Conservation (phyloP, 2,329 filamentous ascomycete species). For the Colletotrichum sublineola region DNA sequence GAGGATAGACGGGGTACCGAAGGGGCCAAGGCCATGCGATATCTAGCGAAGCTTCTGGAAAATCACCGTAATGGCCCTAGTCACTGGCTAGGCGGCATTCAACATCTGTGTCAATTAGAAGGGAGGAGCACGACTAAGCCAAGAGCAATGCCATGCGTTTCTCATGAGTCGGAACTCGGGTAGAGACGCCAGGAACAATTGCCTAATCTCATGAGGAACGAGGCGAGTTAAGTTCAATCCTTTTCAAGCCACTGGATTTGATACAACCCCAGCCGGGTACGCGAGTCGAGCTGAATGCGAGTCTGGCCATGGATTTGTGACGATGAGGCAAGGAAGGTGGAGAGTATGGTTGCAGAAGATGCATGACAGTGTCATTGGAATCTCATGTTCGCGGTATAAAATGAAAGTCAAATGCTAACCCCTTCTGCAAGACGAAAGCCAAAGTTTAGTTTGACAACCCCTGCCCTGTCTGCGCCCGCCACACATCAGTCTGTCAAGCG, state of each 20-base stretch:
- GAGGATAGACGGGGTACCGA: background rate
- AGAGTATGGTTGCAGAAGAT: slow-evolving; percentile 14
- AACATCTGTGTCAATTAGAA: slow-evolving; percentile 10
- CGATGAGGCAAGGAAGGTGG: background rate
- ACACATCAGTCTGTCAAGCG: background rate
- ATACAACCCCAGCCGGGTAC: background rate
- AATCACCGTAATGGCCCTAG: slow-evolving; percentile 18
- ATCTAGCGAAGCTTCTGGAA: slow-evolving; percentile 36
- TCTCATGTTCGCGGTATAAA: slow-evolving; percentile 25
- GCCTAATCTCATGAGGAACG: slow-evolving; percentile 25
- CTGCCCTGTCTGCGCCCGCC: slow-evolving; percentile 8
- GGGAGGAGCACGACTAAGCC: slow-evolving; percentile 20
- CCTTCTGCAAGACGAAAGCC: slow-evolving; percentile 21
- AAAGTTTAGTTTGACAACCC: slow-evolving; percentile 18
- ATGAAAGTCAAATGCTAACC: background rate
- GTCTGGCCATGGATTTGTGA: background rate
- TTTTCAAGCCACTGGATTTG: background rate
- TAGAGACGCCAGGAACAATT: slow-evolving; percentile 13
- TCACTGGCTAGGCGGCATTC: background rate
- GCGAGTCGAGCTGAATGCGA: slow-evolving; percentile 1
- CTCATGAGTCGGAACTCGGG: slow-evolving; percentile 24
- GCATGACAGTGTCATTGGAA: slow-evolving; percentile 34
- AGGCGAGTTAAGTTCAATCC: slow-evolving; percentile 35
- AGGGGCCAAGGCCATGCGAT: slow-evolving; percentile 12
- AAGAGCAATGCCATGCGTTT: slow-evolving; percentile 1